Percentiles rank a stretch among this genome's conserved stretches.
phyloP scores from a whole-genome alignment of 345 rosid species.

The Draba incana region DNA sequence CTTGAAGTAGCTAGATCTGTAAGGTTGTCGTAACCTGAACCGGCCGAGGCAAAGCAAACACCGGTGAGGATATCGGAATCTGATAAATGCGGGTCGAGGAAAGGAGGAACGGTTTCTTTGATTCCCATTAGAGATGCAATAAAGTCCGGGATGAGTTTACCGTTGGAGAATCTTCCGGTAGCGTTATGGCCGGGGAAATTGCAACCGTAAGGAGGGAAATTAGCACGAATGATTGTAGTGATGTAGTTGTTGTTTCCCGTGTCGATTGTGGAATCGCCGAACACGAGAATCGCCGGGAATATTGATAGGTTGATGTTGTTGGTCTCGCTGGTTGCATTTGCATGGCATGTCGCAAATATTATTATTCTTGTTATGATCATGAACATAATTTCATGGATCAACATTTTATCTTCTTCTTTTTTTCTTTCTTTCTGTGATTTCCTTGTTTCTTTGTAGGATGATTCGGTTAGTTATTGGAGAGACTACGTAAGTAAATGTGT shows the following conservation, averaged over 20 bases:
- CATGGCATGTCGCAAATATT: slow-evolving; percentile 24
- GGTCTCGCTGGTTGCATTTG: slow-evolving; percentile 19
- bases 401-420: slow-evolving; percentile 11
- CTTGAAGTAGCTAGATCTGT: slow-evolving; percentile 32
- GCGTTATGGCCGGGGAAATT: slow-evolving; percentile 38
- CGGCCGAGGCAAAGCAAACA: slow-evolving; percentile 43
- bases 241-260: slow-evolving; percentile 46
- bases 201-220: slow-evolving; percentile 44
- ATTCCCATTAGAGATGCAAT: slow-evolving; percentile 35
- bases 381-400: slow-evolving; percentile 16
- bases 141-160: slow-evolving; percentile 41
- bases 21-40: slow-evolving; percentile 38
- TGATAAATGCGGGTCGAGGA: slow-evolving; percentile 31
- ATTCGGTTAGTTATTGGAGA: neutral
- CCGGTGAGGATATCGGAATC: slow-evolving; percentile 37
- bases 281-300: slow-evolving; percentile 42
- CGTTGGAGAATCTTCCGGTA: slow-evolving; percentile 47
- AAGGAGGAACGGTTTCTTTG: slow-evolving; percentile 44
- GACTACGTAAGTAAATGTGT: neutral
- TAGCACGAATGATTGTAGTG: slow-evolving; percentile 7
- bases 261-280: slow-evolving; percentile 44
- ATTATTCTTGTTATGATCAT: slow-evolving; percentile 12
- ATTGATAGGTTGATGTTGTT: slow-evolving; percentile 22
- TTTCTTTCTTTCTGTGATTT: neutral
- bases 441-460: neutral